phyloP scores from a whole-genome alignment of 371 early-diverging fungal species.

The Mycotypha africana region DNA sequence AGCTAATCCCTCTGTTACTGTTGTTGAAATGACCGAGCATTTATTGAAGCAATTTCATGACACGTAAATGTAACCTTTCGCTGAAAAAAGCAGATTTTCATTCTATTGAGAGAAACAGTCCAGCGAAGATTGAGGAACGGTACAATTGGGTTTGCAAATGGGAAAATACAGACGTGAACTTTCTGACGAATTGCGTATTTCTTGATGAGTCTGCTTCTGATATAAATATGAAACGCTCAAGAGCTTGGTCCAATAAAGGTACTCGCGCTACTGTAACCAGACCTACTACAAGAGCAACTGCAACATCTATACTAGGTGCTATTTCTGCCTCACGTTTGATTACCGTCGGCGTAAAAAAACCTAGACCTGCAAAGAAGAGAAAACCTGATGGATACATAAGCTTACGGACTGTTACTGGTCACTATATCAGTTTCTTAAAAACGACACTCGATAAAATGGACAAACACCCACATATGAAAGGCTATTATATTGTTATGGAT shows the following conservation, averaged over 20 bases:
- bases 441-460: conserved; percentile 2
- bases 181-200: conserved; percentile 4
- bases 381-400: too few relatives aligned
- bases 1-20: neutral
- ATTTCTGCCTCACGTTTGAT: too few relatives aligned
- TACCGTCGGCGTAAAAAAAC: too few relatives aligned
- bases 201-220: conserved; percentile 8
- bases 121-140: neutral
- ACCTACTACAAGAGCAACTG: too few relatives aligned
- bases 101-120: neutral
- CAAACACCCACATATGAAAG: neutral
- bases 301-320: too few relatives aligned
- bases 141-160: conserved; percentile 3
- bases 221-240: conserved; percentile 7
- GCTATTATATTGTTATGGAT: conserved; percentile 3
- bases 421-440: conserved; percentile 5
- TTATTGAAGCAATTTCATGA: too few relatives aligned
- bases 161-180: conserved; percentile 4
- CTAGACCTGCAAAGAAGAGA: too few relatives aligned
- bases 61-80: too few relatives aligned
- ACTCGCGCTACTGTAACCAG: too few relatives aligned
- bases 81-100: too few relatives aligned
- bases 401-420: conserved; percentile 4
- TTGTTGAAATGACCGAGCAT: neutral
- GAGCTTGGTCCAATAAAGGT: conserved; percentile 4